Evolutionary conservation across 1,284 basidiomycete species (phyloP).

Genomic region (Ustilago hordei): DNA sequence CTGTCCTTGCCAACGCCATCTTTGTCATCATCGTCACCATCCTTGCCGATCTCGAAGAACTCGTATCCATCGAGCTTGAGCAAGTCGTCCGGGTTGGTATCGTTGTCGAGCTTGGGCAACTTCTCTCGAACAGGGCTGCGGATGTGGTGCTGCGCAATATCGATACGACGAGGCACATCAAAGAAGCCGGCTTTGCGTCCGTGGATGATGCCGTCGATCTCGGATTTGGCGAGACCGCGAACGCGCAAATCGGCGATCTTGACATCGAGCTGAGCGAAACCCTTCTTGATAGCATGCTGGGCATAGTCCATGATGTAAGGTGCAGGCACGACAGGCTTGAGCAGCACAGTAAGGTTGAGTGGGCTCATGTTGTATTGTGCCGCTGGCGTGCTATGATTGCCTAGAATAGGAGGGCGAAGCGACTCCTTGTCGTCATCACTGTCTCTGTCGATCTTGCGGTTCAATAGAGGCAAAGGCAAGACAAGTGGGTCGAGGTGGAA

Average conservation of each 20-base stretch:
- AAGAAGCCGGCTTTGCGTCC: slow-evolving; percentile 49
- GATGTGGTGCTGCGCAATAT: slow-evolving; percentile 48
- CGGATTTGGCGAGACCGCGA: slow-evolving; percentile 53
- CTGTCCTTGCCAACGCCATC: slow-evolving; percentile 14
- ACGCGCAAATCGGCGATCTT: slow-evolving; percentile 55
- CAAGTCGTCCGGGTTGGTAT: slow-evolving; percentile 49
- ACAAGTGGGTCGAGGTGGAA: slow-evolving; percentile 63
- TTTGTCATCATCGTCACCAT: slow-evolving; percentile 15
- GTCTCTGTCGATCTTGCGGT: slow-evolving; percentile 27
- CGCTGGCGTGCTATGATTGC: slow-evolving; percentile 52
- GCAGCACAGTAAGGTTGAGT: slow-evolving; percentile 58
- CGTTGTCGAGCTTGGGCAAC: slow-evolving; percentile 49
- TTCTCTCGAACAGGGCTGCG: slow-evolving; percentile 50
- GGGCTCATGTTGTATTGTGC: slow-evolving; percentile 56
- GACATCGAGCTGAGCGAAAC: slow-evolving; percentile 57
- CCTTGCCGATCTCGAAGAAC: slow-evolving; percentile 61
- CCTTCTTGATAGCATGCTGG: slow-evolving; percentile 48
- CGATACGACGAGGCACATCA: slow-evolving; percentile 53
- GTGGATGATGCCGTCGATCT: slow-evolving; percentile 44
- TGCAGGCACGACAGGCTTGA: slow-evolving; percentile 59
- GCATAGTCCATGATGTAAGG: slow-evolving; percentile 57
- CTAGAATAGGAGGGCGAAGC: slow-evolving; percentile 43
- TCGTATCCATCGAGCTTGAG: slow-evolving; percentile 62
- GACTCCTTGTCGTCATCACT: slow-evolving; percentile 23
- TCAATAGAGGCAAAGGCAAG: slow-evolving; percentile 56